Conservation (phyloP, 805 yeast species). For the Groenewaldozyma tartarivorans region DNA sequence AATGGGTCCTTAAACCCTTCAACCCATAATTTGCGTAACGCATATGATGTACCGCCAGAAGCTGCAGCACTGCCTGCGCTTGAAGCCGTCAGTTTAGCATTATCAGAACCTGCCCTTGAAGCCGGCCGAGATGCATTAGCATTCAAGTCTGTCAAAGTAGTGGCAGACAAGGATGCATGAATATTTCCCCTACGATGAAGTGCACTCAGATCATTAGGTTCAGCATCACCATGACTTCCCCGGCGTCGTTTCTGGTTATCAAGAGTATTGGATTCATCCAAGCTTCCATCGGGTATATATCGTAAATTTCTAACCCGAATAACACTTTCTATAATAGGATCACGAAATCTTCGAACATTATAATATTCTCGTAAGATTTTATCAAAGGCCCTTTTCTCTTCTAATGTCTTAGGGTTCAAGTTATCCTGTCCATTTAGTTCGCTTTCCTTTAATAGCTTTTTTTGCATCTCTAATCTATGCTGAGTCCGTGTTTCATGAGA, state of each 20-base stretch:
- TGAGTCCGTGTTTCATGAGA: conserved; percentile 46
- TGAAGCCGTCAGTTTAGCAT: conserved; percentile 4
- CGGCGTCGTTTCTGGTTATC: no score
- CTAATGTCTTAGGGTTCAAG: conserved; percentile 6
- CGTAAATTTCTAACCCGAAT: conserved; percentile 32
- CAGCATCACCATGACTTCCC: no score
- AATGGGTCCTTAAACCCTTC: conserved; percentile 18
- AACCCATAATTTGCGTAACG: conserved; percentile 17
- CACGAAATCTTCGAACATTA: conserved; percentile 56
- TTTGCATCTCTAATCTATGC: conserved; percentile 68
- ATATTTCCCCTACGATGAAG: neutral
- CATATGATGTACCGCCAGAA: conserved; percentile 9
- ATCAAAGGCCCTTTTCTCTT: conserved; percentile 54
- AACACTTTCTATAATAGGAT: conserved; percentile 61
- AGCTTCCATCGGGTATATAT: no score
- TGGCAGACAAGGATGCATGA: conserved; percentile 13
- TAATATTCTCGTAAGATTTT: conserved; percentile 65
- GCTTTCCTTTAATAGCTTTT: conserved; percentile 11
- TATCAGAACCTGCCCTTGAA: neutral
- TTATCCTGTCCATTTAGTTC: no score
- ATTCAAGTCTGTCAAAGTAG: conserved; percentile 9
- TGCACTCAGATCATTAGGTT: no score
- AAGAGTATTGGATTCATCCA: neutral
- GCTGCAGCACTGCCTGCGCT: conserved; percentile 12
- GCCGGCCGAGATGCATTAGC: conserved; percentile 2